Evolutionary conservation across 306 rosid species (phyloP).

Genomic region (Vachellia pachyceras): DNA sequence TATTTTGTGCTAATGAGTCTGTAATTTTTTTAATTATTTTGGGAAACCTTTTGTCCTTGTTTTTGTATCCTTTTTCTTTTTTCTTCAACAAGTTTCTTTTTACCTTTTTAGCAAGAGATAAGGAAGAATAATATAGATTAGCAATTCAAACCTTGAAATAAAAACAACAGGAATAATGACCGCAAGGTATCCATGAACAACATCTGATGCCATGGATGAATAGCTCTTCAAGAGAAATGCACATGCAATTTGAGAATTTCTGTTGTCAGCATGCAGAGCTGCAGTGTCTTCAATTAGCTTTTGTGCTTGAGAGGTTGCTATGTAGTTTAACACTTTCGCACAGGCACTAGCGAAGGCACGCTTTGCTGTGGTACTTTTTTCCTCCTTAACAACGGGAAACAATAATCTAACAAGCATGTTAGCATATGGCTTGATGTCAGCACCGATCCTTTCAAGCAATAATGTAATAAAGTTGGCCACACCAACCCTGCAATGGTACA

Average conservation of each 20-base stretch:
- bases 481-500: slow-evolving; percentile 77
- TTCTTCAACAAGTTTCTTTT: not conserved
- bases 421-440: slow-evolving; percentile 81
- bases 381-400: slow-evolving; percentile 88
- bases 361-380: slow-evolving; percentile 79
- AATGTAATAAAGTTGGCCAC: slow-evolving; percentile 85
- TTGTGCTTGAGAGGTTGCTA: slow-evolving; percentile 70
- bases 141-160: slow-evolving; percentile 72
- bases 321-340: slow-evolving; percentile 67
- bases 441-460: slow-evolving; percentile 80
- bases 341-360: slow-evolving; percentile 95
- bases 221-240: slow-evolving; percentile 79
- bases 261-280: slow-evolving; percentile 83
- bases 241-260: slow-evolving; percentile 84
- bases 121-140: slow-evolving; percentile 37
- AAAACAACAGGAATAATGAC: slow-evolving; percentile 78
- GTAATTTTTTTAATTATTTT: not conserved
- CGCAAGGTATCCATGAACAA: slow-evolving; percentile 76
- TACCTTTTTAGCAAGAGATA: not conserved
- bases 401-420: slow-evolving; percentile 73
- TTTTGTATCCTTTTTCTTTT: not conserved
- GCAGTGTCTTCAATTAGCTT: slow-evolving; percentile 80
- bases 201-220: slow-evolving; percentile 83
- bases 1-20: not conserved
- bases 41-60: not conserved